phyloP scores from a whole-genome alignment of 2,329 filamentous ascomycete genomes.

The Venturia asperata region DNA sequence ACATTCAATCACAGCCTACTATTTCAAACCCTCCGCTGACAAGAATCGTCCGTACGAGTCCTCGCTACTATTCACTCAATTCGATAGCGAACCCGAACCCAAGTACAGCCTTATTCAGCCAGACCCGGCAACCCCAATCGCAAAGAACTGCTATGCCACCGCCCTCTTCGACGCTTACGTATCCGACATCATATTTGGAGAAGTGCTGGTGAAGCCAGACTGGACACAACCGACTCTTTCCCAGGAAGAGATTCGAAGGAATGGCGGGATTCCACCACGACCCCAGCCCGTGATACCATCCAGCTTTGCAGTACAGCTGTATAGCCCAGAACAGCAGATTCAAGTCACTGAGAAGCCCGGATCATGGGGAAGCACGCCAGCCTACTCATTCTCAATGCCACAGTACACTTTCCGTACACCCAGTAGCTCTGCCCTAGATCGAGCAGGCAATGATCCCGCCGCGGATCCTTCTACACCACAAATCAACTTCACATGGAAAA shows the following conservation, averaged over 20 bases:
- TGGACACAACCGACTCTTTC: constrained; percentile 80
- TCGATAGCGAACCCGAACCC: constrained; percentile 72
- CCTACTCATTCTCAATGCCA: constrained; percentile 91
- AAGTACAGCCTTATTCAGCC: constrained; percentile 74
- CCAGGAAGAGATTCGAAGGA: constrained; percentile 66
- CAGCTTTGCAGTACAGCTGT: constrained; percentile 77
- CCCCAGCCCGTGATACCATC: constrained; percentile 69
- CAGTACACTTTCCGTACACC: constrained; percentile 76
- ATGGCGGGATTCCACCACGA: constrained; percentile 57
- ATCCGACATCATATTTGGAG: constrained; percentile 75
- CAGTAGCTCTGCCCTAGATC: constrained; percentile 70
- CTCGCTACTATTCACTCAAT: constrained; percentile 51
- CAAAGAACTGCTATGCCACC: constrained; percentile 77
- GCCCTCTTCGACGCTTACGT: constrained; percentile 78
- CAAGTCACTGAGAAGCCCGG: constrained; percentile 57
- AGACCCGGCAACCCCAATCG: constrained; percentile 60
- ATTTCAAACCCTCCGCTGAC: constrained; percentile 18
- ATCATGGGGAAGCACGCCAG: constrained; percentile 70
- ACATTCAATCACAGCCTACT: constrained; percentile 10
- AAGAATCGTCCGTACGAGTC: constrained; percentile 35
- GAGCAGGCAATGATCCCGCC: constrained; percentile 56
- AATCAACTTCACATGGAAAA: constrained; percentile 80
- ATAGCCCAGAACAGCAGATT: constrained; percentile 85
- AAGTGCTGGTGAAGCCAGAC: constrained; percentile 75
- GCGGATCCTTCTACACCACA: constrained; percentile 54